phyloP scores from a whole-genome alignment of 371 early-diverging fungal species.

The Mucor sp. region DNA sequence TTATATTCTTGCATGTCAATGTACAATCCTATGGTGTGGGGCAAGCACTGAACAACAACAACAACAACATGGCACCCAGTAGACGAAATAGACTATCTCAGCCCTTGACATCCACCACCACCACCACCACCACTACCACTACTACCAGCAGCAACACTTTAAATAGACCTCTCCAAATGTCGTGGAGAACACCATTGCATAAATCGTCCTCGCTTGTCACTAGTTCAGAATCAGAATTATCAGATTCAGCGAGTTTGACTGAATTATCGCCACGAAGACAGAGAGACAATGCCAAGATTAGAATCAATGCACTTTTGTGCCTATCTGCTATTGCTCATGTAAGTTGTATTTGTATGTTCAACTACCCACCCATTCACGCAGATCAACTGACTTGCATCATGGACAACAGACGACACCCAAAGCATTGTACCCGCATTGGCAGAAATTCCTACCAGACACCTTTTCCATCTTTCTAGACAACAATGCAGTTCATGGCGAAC shows the following conservation, averaged over 20 bases:
- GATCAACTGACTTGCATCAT: neutral
- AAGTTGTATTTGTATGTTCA: too few relatives aligned
- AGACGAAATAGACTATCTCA: constrained; percentile 9
- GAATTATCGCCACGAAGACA: constrained; percentile 27
- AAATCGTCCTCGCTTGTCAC: constrained; percentile 15
- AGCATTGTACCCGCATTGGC: constrained; percentile 61
- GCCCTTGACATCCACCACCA: neutral
- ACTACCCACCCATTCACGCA: too few relatives aligned
- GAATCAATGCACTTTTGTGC: constrained; percentile 61
- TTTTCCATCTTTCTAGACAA: constrained; percentile 36
- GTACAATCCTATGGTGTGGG: constrained; percentile 30
- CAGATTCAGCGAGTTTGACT: constrained; percentile 42
- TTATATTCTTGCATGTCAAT: constrained; percentile 48
- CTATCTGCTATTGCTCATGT: constrained; percentile 58
- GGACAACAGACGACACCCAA: constrained; percentile 50
- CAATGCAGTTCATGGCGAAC: constrained; percentile 13
- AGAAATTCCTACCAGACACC: constrained; percentile 59
- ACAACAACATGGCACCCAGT: neutral
- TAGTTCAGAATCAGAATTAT: constrained; percentile 67
- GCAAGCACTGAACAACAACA: neutral
- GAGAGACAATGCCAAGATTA: constrained; percentile 54
- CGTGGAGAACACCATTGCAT: constrained; percentile 23
- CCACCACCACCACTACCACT: neutral
- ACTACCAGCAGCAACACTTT: neutral
- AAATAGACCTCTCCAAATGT: constrained; percentile 12